These are phyloP conservation scores for Pholiota molesta DNA, from an alignment of 768 basidiomycete species.

Conservation along the genomic window DNA sequence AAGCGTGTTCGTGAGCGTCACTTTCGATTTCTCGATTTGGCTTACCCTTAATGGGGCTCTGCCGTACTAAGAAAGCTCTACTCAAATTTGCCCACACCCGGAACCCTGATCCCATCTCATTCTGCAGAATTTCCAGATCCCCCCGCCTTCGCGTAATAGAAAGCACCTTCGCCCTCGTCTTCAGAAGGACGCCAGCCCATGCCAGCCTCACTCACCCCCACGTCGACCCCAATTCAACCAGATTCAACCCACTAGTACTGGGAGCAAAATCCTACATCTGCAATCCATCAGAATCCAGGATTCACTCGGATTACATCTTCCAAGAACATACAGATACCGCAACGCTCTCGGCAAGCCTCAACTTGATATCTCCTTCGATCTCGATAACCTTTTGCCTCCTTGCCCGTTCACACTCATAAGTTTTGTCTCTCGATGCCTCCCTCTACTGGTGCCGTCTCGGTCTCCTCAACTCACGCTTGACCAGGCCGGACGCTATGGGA, in stretches of 20 bases:
- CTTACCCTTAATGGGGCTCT: conserved; percentile 24
- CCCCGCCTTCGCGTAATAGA: conserved; percentile 32
- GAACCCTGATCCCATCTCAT: conserved; percentile 29
- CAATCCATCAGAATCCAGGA: conserved; percentile 24
- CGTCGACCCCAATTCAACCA: too few relatives aligned
- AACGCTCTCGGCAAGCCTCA: conserved; percentile 11
- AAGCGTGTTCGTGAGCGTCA: conserved; percentile 31
- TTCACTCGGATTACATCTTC: conserved; percentile 21
- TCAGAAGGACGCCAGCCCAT: conserved; percentile 9
- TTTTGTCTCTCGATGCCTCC: conserved; percentile 5
- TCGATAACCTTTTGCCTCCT: conserved; percentile 25
- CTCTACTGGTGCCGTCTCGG: conserved; percentile 2
- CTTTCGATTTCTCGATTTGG: conserved; percentile 32
- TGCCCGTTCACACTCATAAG: neutral
- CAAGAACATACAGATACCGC: conserved; percentile 24
- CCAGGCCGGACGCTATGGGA: neutral
- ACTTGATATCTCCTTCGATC: conserved; percentile 20
- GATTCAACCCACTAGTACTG: too few relatives aligned
- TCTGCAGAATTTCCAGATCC: conserved; percentile 35
- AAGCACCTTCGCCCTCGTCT: conserved; percentile 13
- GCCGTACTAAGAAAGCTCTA: conserved; percentile 27
- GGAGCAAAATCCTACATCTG: too few relatives aligned
- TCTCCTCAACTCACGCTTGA: neutral
- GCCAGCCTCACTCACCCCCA: conserved; percentile 11
- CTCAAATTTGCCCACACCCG: conserved; percentile 25